phyloP scores from a whole-genome alignment of 371 early-diverging fungal species.

The Mortierella sp. region DNA sequence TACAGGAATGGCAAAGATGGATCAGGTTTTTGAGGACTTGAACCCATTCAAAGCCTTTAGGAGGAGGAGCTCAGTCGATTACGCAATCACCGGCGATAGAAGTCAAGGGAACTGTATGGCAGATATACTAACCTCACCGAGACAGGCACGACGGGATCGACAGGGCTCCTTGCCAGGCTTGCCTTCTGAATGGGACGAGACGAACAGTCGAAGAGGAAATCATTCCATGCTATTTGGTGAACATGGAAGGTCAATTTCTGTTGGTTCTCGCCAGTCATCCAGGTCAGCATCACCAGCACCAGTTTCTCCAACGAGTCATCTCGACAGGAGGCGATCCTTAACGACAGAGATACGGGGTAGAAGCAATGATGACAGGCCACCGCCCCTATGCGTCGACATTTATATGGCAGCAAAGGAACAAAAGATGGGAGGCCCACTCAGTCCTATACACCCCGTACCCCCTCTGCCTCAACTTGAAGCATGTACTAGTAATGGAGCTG shows the following conservation, averaged over 20 bases:
- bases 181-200: slow-evolving; percentile 38
- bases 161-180: slow-evolving; percentile 27
- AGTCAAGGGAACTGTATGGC: no score
- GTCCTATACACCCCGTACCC: no score
- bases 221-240: slow-evolving; percentile 48
- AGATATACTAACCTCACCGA: slow-evolving; percentile 6
- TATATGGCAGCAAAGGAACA: no score
- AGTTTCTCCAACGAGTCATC: slow-evolving; percentile 1
- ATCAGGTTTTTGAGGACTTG: slow-evolving; percentile 38
- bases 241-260: slow-evolving; percentile 17
- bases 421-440: no score
- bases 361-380: no score
- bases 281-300: slow-evolving; percentile 20
- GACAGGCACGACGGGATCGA: slow-evolving; percentile 1
- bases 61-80: neutral
- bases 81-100: neutral
- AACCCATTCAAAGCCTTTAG: slow-evolving; percentile 29
- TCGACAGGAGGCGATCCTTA: no score
- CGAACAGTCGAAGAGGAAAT: slow-evolving; percentile 14
- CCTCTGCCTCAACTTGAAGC: no score
- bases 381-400: no score
- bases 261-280: slow-evolving; percentile 11
- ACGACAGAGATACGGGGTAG: no score
- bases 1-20: slow-evolving; percentile 23
- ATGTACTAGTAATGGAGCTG: no score